Evolutionary conservation across 352 stramenopile species (phyloP), one percentile per base, ranked within the genome.

Genomic region (Globisporangium spiculum): DNA sequence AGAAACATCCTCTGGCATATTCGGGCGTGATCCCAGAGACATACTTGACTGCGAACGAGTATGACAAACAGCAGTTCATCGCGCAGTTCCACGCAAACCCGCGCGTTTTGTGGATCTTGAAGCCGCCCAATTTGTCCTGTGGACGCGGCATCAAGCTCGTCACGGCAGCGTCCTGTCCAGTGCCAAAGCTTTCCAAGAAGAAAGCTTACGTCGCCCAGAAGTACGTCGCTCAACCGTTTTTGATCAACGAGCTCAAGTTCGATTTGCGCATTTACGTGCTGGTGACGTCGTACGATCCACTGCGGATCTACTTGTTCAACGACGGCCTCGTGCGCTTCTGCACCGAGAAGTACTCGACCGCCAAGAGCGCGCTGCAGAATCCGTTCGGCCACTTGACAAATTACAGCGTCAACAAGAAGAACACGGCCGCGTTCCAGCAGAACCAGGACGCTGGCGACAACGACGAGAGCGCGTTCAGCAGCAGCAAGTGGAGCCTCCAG

Each of bases 321-420:
- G 84, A 97, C 34, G 91, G 91, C 1, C 80, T 97, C 30, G 90
- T 94, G 50, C 83, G 90, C 10, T 97, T 97, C 68, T 95, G 87
- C 32, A 96, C 90, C 0, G 78, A 91, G 58, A 89, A 90, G 36
- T 94, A 92, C 67, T 92, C 84, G 24, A 89, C 73, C 1, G 77
- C 60, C 38, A 84, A 84, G 34, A 81, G 74, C 5, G 86, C 89
- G 7, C 50, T 97, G 60, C 75, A 90, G 32, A 96, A 93, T 66
- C 79, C 78, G 3, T 98, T 94, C 68, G 84, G 84, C 0, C 90
- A 98, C 70, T 72, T 98, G n/a, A 97, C 92, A 12, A 98, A 98
- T 75, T 97, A 96, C 81, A 92, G 80, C 64, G 87, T 97, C 63
- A 97, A 97, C 75, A 97, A 97, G 72, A 95, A 91, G 58, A 97